Conservation (phyloP, 2,329 filamentous ascomycete genomes). For the Pyricularia pennisetigena region DNA sequence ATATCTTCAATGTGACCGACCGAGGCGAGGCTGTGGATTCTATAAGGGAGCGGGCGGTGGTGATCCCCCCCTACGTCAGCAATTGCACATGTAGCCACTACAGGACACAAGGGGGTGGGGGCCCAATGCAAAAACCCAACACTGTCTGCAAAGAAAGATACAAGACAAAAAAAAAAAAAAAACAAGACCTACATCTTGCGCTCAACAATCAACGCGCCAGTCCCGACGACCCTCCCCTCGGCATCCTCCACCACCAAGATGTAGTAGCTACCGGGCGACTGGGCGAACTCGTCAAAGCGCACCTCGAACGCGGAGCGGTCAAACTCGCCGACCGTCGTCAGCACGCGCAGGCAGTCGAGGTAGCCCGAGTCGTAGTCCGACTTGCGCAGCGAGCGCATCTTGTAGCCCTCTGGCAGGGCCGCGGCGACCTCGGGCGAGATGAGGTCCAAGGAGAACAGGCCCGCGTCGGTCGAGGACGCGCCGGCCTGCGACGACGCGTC, state of each 20-base stretch:
- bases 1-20: conserved; percentile 98
- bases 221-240: conserved; percentile 65
- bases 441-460: conserved; percentile 68
- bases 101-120: background rate
- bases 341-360: conserved; percentile 79
- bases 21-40: conserved; percentile 68
- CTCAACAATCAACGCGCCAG: conserved; percentile 84
- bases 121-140: too few relatives aligned
- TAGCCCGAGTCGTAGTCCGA: conserved; percentile 75
- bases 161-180: background rate
- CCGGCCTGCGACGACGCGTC: background rate
- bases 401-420: conserved; percentile 71
- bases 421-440: conserved; percentile 67
- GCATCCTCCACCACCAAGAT: conserved; percentile 77
- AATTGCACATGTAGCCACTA: background rate
- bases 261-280: conserved; percentile 70
- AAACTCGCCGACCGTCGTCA: conserved; percentile 90
- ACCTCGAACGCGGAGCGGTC: conserved; percentile 62
- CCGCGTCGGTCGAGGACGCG: conserved; percentile 25
- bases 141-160: too few relatives aligned
- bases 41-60: conserved; percentile 18
- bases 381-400: conserved; percentile 67
- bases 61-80: conserved; percentile 5
- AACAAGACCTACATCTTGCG: conserved; percentile 68
- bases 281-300: conserved; percentile 73